A percentile compares a stretch with the other conserved stretches of the same genome.
Evolutionary conservation across 352 stramenopile genomes (phyloP).

Genomic region (Phytophthora sp.): DNA sequence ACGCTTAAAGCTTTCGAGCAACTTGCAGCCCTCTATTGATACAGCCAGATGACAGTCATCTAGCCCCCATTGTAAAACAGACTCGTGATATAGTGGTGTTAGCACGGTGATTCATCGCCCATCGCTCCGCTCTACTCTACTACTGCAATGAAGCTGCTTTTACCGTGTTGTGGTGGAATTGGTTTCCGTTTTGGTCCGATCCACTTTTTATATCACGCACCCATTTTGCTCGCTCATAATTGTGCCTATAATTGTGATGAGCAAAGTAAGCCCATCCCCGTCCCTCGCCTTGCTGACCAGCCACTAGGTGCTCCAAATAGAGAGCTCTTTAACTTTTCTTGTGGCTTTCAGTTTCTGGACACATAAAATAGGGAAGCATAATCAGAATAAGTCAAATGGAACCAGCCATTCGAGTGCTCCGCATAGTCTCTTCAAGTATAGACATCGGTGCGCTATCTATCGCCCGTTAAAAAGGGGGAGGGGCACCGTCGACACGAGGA

Average conservation of each 20-base stretch:
- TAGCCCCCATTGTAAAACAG: too few species aligned
- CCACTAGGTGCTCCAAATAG: slow-evolving; percentile 6
- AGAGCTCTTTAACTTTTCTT: slow-evolving; percentile 24
- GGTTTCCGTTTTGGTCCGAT: too few species aligned
- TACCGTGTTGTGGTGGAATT: too few species aligned
- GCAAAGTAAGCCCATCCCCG: slow-evolving; percentile 2
- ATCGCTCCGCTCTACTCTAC: too few species aligned
- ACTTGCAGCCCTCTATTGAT: too few species aligned
- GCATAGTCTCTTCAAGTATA: slow-evolving; percentile 8
- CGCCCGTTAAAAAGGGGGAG: slow-evolving; percentile 8
- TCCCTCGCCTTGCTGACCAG: slow-evolving; percentile 8
- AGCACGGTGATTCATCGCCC: too few species aligned
- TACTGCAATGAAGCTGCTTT: too few species aligned
- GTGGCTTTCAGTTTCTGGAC: slow-evolving; percentile 21
- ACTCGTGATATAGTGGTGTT: too few species aligned
- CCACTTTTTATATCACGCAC: too few species aligned
- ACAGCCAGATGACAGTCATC: too few species aligned
- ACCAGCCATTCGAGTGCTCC: not conserved
- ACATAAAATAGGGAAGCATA: slow-evolving; percentile 5
- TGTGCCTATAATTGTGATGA: slow-evolving; percentile 5
- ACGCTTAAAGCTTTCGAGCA: too few species aligned
- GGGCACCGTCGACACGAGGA: slow-evolving; percentile 19
- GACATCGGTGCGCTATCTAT: not conserved
- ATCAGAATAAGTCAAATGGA: slow-evolving; percentile 23
- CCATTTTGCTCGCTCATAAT: too few species aligned